Evolutionary conservation across 768 basidiomycete species (phyloP).

Genomic region (Panus rudis): DNA sequence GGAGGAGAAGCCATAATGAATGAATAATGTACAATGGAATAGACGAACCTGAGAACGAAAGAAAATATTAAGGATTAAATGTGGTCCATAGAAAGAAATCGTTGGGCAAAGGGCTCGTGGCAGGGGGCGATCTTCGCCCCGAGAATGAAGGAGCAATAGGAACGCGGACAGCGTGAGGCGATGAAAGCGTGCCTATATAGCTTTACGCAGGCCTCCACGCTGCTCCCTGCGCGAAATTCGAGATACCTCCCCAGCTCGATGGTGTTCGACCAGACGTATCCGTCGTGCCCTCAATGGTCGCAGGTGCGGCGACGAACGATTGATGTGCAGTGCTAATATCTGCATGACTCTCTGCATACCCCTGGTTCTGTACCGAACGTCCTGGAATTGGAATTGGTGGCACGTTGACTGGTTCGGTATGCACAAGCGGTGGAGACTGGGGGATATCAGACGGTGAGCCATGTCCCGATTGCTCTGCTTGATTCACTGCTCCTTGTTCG

Average conservation of each 20-base stretch:
- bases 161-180: too few species aligned
- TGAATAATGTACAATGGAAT: too few species aligned
- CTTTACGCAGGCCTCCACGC: constrained; percentile 11
- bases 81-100: too few species aligned
- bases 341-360: constrained; percentile 32
- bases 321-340: constrained; percentile 65
- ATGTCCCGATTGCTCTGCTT: too few species aligned
- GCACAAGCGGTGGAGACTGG: constrained; percentile 1
- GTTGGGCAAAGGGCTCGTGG: too few species aligned
- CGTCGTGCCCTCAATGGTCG: constrained; percentile 49
- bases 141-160: too few species aligned
- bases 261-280: constrained; percentile 42
- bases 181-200: too few species aligned
- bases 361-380: constrained; percentile 8
- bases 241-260: constrained; percentile 40
- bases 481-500: too few species aligned
- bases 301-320: constrained; percentile 63
- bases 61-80: too few species aligned
- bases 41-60: too few species aligned
- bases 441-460: neutral
- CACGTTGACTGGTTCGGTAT: neutral
- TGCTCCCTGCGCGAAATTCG: constrained; percentile 22
- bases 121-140: too few species aligned
- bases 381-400: constrained; percentile 21
- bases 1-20: too few species aligned